These are phyloP conservation scores for Oryza glumipatula DNA, from an alignment of 176 grass and related monocot genomes.

Conservation along the genomic window DNA sequence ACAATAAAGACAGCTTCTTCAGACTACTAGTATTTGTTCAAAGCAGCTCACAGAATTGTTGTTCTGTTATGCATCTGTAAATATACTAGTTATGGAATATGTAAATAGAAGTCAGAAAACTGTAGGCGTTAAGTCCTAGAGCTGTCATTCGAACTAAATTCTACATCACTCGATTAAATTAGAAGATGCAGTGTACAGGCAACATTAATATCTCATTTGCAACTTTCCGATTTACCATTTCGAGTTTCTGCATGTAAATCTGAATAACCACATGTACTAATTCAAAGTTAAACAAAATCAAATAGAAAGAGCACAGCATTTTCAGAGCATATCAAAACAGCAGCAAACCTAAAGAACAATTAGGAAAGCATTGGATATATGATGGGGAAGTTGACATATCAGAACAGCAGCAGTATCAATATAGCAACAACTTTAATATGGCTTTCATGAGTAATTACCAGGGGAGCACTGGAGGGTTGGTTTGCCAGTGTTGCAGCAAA, in stretches of 20 bases:
- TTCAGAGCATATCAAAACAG: neutral
- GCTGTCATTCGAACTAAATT: neutral
- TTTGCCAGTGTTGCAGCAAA: constrained; percentile 51
- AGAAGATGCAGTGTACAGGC: neutral
- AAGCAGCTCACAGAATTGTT: neutral
- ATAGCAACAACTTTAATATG: constrained; percentile 19
- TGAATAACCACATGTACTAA: neutral
- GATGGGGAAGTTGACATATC: constrained; percentile 10
- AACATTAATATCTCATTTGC: neutral
- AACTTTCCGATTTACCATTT: neutral
- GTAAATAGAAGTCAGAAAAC: neutral
- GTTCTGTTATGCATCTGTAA: neutral
- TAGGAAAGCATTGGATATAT: neutral
- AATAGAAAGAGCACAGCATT: neutral
- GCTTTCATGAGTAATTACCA: constrained; percentile 45
- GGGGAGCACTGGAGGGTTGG: constrained; percentile 39
- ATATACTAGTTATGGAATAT: neutral
- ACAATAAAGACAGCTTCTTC: neutral
- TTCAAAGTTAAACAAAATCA: neutral
- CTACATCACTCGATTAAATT: neutral
- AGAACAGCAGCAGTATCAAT: constrained; percentile 3
- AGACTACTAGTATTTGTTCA: neutral
- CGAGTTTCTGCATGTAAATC: neutral
- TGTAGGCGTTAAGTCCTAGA: neutral
- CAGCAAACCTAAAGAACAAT: neutral